Evolutionary conservation across 23 red algal genomes (phyloP).

Genomic region (Cyanidiococcus yangmingshanensis): DNA sequence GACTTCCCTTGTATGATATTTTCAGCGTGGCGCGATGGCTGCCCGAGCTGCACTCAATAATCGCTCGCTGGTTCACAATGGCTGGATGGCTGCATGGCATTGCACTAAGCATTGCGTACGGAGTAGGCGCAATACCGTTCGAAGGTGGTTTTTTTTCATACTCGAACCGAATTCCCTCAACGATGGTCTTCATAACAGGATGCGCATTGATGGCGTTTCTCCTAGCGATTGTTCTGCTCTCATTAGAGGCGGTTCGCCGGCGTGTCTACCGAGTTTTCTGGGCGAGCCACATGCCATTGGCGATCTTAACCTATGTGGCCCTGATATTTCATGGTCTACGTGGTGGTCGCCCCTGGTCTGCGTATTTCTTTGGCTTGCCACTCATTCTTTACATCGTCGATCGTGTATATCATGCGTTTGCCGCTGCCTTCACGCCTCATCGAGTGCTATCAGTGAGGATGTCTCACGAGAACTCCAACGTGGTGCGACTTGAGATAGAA

Average conservation of each 20-base stretch:
- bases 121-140: not conserved
- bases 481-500: constrained; percentile 2
- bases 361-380: not conserved
- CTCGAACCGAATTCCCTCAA: not conserved
- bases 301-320: constrained; percentile 5
- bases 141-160: not conserved
- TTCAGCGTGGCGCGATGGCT: constrained; percentile 12
- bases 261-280: constrained; percentile 15
- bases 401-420: not conserved
- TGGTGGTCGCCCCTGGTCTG: constrained; percentile 7
- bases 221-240: not conserved
- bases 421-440: constrained; percentile 16
- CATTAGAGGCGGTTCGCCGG: not conserved
- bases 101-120: not conserved
- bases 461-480: constrained; percentile 6
- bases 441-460: not conserved
- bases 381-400: not conserved
- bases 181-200: constrained; percentile 9
- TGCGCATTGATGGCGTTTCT: constrained; percentile 4
- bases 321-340: constrained; percentile 11
- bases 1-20: constrained; percentile 14
- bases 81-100: constrained; percentile 10
- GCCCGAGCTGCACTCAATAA: constrained; percentile 14
- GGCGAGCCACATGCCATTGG: constrained; percentile 13
- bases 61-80: constrained; percentile 14